Percentiles rank a stretch among this genome's conserved stretches.
Conservation (phyloP, 352 stramenopile species). For the Phytophthora podocarpi region DNA sequence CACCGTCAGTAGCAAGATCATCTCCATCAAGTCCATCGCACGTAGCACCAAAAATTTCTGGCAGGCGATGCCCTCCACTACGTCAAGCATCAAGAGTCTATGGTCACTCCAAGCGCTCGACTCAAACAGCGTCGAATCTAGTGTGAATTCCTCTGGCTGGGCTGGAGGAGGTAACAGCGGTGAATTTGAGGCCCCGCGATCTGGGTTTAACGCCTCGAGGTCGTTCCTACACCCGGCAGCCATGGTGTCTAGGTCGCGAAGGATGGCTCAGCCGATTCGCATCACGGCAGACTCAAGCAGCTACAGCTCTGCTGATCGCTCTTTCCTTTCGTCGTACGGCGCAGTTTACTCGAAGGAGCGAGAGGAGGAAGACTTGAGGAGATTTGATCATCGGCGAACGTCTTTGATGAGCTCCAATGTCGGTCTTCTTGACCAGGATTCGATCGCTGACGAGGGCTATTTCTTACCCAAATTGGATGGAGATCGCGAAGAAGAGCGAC, state of each 20-base stretch:
- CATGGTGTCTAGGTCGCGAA: conserved; percentile 15
- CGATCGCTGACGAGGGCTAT: conserved; percentile 42
- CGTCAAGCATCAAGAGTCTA: conserved; percentile 14
- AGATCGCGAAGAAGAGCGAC: conserved; percentile 42
- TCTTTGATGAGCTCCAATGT: conserved; percentile 59
- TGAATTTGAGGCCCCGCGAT: conserved; percentile 14
- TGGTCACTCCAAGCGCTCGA: conserved; percentile 24
- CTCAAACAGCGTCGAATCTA: conserved; percentile 32
- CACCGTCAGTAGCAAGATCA: conserved; percentile 46
- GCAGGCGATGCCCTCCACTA: conserved; percentile 13
- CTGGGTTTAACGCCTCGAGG: conserved; percentile 27
- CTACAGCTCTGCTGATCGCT: conserved; percentile 42
- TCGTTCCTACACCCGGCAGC: conserved; percentile 61
- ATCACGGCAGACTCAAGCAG: conserved; percentile 52
- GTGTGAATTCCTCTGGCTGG: conserved; percentile 17
- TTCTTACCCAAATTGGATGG: conserved; percentile 49
- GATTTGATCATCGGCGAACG: conserved; percentile 43
- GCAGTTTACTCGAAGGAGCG: conserved; percentile 32
- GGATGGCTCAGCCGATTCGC: conserved; percentile 25
- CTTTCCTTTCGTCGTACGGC: conserved; percentile 11
- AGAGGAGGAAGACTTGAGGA: conserved; percentile 30
- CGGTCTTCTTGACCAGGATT: conserved; percentile 57
- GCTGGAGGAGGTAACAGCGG: conserved; percentile 1
- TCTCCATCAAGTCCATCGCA: conserved; percentile 63
- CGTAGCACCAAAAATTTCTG: conserved; percentile 31